A percentile compares a stretch with the other conserved stretches of the same genome.
Evolutionary conservation across 495 filamentous ascomycete species (phyloP).

Genomic region (Penicillium paxilli): DNA sequence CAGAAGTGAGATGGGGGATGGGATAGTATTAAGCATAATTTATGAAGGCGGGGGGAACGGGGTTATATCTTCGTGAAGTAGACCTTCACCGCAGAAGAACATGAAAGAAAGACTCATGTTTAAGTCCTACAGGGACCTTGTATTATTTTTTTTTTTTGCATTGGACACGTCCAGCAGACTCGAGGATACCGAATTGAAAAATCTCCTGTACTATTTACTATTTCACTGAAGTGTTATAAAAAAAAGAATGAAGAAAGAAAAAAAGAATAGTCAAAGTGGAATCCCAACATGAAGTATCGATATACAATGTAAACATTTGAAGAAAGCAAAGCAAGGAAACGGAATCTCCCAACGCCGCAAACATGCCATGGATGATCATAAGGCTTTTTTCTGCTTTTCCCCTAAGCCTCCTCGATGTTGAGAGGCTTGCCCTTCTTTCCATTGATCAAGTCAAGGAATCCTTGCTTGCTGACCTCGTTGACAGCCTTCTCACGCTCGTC

Average conservation of each 20-base stretch:
- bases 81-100: conserved; percentile 1
- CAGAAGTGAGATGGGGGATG: conserved; percentile 29
- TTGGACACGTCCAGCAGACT: conserved; percentile 15
- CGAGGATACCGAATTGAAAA: conserved; percentile 25
- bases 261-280: not conserved
- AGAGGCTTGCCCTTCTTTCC: conserved; percentile 53
- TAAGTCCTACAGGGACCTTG: conserved; percentile 23
- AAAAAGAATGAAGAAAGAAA: not conserved
- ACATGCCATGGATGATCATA: conserved; percentile 37
- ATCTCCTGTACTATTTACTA: conserved; percentile 30
- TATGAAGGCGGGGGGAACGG: not conserved
- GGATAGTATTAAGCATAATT: not conserved
- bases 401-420: conserved; percentile 51
- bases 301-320: conserved; percentile 22
- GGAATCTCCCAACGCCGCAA: conserved; percentile 36
- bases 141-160: conserved; percentile 26
- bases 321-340: conserved; percentile 17
- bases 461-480: conserved; percentile 93
- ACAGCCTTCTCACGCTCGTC: conserved; percentile 76
- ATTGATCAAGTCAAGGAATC: conserved; percentile 86
- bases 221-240: conserved; percentile 4
- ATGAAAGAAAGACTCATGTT: no score
- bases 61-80: conserved; percentile 8
- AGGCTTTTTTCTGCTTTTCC: conserved; percentile 8
- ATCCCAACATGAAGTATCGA: conserved; percentile 4